Evolutionary conservation across 345 rosid species (phyloP).

Genomic region (Lepidium africanum): DNA sequence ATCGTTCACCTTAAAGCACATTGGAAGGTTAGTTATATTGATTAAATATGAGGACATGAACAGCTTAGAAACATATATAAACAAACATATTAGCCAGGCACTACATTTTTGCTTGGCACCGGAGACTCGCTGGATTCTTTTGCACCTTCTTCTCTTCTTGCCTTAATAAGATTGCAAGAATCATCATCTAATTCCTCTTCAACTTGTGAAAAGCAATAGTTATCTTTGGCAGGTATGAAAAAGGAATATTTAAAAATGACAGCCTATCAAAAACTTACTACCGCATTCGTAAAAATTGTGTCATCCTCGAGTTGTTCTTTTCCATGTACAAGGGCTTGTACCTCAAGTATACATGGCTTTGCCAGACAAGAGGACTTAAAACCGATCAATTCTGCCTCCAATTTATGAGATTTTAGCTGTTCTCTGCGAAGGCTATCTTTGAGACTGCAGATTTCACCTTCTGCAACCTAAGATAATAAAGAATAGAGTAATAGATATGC

Average conservation of each 20-base stretch:
- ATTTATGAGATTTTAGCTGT: conserved; percentile 36
- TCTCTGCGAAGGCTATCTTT: conserved; percentile 43
- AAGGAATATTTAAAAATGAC: not conserved
- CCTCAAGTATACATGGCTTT: conserved; percentile 20
- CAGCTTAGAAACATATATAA: not conserved
- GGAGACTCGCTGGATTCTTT: conserved; percentile 9
- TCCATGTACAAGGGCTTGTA: conserved; percentile 17
- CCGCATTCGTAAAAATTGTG: conserved; percentile 28
- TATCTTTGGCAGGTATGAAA: not conserved
- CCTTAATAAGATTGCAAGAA: conserved; percentile 1
- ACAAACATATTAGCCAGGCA: not conserved
- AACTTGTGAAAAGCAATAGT: not conserved
- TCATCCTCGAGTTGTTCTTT: conserved; percentile 13
- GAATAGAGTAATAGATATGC: not conserved
- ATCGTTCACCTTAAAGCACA: conserved; percentile 9
- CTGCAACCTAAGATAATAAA: conserved; percentile 49
- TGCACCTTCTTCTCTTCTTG: not conserved
- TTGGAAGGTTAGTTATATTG: not conserved
- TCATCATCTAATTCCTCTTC: conserved; percentile 12
- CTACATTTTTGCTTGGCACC: not conserved
- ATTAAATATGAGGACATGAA: not conserved
- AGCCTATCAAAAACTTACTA: conserved; percentile 6
- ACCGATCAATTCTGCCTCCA: conserved; percentile 48
- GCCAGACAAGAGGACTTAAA: conserved; percentile 39
- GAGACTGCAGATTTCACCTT: conserved; percentile 45